Conservation (phyloP, 768 basidiomycete genomes). For the Hygrocybe coccinea region DNA sequence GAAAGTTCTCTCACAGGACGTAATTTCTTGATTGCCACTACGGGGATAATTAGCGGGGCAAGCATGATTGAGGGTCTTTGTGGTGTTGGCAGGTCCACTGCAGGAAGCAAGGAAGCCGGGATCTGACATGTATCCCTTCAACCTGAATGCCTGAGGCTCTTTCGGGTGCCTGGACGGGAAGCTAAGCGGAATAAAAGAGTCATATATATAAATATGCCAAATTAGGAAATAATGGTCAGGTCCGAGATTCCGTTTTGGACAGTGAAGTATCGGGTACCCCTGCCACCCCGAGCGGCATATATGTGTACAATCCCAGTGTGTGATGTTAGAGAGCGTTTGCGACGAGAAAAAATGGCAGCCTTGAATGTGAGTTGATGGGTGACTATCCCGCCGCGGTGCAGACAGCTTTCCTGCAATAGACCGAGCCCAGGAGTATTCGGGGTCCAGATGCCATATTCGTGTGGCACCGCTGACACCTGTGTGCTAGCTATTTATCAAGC, state of each 20-base stretch:
- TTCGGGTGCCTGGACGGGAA: neutral
- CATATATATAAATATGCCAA: neutral
- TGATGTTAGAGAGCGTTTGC: neutral
- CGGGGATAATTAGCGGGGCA: constrained; percentile 80
- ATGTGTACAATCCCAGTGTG: neutral
- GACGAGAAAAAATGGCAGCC: too few relatives aligned
- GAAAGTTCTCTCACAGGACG: constrained; percentile 50
- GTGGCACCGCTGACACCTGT: neutral
- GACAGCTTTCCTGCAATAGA: too few relatives aligned
- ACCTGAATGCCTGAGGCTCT: too few relatives aligned
- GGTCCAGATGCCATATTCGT: too few relatives aligned
- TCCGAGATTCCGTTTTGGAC: neutral
- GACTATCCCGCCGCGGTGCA: too few relatives aligned
- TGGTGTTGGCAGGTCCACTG: constrained; percentile 31
- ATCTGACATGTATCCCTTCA: constrained; percentile 33
- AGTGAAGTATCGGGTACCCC: neutral
- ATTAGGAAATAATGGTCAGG: neutral
- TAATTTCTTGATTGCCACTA: constrained; percentile 85
- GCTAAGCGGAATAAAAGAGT: neutral
- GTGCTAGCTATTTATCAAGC: constrained; percentile 31
- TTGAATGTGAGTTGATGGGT: too few relatives aligned
- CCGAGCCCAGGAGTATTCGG: too few relatives aligned
- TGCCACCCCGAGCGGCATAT: constrained; percentile 1
- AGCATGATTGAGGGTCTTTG: constrained; percentile 67
- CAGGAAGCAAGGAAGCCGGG: constrained; percentile 41